These are phyloP conservation scores for Yarrowia divulgata DNA, from an alignment of 805 yeast species.

Conservation along the genomic window DNA sequence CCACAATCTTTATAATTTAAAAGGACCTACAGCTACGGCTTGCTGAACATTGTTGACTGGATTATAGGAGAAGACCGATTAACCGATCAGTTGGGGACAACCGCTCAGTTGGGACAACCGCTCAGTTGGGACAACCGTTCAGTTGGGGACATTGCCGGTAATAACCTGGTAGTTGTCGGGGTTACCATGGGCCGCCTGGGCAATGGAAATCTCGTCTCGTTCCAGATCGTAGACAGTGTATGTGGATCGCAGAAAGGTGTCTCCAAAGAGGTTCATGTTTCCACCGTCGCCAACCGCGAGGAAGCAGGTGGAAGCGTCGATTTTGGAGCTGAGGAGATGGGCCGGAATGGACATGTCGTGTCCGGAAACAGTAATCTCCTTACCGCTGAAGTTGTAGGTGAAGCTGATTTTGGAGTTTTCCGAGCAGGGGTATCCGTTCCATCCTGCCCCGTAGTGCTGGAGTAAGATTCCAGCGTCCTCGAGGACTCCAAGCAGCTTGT, in stretches of 20 bases:
- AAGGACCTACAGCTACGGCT: too few relatives aligned
- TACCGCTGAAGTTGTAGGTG: slow-evolving; percentile 61
- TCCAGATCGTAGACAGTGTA: slow-evolving; percentile 73
- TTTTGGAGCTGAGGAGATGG: neutral
- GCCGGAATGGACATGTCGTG: neutral
- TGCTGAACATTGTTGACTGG: too few relatives aligned
- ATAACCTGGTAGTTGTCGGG: slow-evolving; percentile 11
- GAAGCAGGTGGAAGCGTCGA: neutral
- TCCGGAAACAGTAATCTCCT: slow-evolving; percentile 6
- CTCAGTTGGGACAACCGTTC: too few relatives aligned
- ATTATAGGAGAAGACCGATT: too few relatives aligned
- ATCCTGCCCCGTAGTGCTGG: slow-evolving; percentile 29
- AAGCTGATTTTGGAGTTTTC: slow-evolving; percentile 46
- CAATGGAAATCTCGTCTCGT: slow-evolving; percentile 61
- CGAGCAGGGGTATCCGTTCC: slow-evolving; percentile 21
- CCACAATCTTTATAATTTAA: too few relatives aligned
- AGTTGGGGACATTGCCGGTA: slow-evolving; percentile 17
- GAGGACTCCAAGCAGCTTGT: slow-evolving; percentile 50
- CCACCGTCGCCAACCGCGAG: slow-evolving; percentile 4
- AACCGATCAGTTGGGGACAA: too few relatives aligned
- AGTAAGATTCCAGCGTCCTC: slow-evolving; percentile 54
- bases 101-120: too few relatives aligned
- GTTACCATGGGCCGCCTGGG: slow-evolving; percentile 52
- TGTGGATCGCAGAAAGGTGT: slow-evolving; percentile 64
- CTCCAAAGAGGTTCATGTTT: slow-evolving; percentile 56